Base-by-base conservation (phyloP, 768 basidiomycete species). In the Solioccasus polychromus region DNA sequence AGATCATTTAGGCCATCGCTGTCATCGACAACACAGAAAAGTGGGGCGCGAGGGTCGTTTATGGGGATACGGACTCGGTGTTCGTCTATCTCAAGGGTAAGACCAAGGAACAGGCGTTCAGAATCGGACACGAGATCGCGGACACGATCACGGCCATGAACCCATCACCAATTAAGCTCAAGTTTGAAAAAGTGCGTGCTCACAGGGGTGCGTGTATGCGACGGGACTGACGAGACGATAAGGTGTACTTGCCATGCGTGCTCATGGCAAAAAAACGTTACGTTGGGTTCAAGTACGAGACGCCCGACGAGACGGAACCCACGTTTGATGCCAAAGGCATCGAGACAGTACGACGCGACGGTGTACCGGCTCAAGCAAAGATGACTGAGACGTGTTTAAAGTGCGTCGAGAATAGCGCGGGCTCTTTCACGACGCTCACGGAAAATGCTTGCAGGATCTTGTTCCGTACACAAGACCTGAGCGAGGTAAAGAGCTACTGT, bases 181-280 rank as follows among this genome's bases (percentile, higher is more conserved):
- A 97, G 67, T 98, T 99, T 54, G 96, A 99, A 65, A 99, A 99
- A 82, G 93, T 87, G 37, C 30, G 45, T 20, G 14, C 22, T 23
- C 15, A 31, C 11, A 0, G 2, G 6, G 18, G 12, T 17, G 11
- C 12, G 2, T 23, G 26, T 15, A 11, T 28, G 25, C n/a, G 3
- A 7, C 17, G 19, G 26, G 10, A 45, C 29, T 31, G 19, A 24
- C n/a, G 24, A 23, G 2, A 26, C 34, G 38, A 4, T 8, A 57
- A 95, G 92, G 92, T 98, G 4, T 98, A 97, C 63, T 75, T 93
- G 35, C 93, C 93, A 3, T 94, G 89, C 56, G 82, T 97, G 1
- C 76, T 99, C n/a, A 79, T 96, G 77, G 91, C 95, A 2, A 99
- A 99, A 75, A 99, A 99, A 64, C 82, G 95, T 55, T 99, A 99